Evolutionary conservation across 2,329 filamentous ascomycete genomes (phyloP).

Genomic region (Venturia effusa): DNA sequence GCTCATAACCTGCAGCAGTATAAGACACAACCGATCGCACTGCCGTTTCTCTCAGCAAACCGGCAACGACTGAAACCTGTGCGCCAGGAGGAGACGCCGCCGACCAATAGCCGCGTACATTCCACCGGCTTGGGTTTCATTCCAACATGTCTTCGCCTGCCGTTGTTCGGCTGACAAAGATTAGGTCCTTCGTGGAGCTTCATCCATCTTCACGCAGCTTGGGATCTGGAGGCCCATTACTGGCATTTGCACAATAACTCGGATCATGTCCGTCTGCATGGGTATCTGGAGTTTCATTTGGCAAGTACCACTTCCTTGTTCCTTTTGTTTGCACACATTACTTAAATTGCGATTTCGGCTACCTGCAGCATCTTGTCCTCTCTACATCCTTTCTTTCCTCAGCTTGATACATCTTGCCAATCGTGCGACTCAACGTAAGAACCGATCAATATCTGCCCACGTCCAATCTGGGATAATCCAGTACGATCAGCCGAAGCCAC

Average conservation of each 20-base stretch:
- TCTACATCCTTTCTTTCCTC: background rate
- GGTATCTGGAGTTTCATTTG: background rate
- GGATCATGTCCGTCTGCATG: background rate
- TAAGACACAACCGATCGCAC: background rate
- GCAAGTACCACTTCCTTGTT: slow-evolving; percentile 1
- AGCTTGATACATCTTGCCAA: background rate
- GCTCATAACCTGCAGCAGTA: background rate
- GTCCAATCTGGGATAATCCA: background rate
- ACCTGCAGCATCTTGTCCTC: background rate
- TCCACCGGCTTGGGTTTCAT: background rate
- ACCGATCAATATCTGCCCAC: background rate
- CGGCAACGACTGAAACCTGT: background rate
- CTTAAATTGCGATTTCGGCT: background rate
- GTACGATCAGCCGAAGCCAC: background rate
- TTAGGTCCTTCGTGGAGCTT: background rate
- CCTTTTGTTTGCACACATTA: slow-evolving; percentile 1
- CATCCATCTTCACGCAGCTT: background rate
- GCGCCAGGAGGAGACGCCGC: background rate
- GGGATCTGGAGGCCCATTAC: background rate
- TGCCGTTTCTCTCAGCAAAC: background rate
- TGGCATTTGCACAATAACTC: background rate
- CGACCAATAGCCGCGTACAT: background rate
- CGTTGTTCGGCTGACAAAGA: background rate
- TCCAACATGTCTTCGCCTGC: background rate
- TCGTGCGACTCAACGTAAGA: background rate